These are phyloP conservation scores for Rheum nobile DNA, from an alignment of 148 eudicot species.

Conservation along the genomic window DNA sequence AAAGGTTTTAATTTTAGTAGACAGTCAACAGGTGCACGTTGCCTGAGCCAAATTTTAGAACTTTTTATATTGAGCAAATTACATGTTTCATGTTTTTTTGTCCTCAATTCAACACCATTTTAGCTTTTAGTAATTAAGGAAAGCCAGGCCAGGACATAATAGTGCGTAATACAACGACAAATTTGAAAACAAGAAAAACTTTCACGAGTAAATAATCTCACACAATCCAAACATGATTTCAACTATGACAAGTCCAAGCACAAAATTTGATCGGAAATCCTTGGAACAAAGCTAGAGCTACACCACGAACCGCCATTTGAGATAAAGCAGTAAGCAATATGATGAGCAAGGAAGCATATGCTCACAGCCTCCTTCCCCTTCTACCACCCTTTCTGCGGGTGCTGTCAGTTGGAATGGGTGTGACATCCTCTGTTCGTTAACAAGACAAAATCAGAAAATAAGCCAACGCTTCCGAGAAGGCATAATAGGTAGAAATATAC, in stretches of 20 bases:
- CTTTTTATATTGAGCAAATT: no score
- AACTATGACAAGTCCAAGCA: neutral
- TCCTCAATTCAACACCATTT: no score
- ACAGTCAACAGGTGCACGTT: no score
- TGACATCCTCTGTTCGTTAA: conserved; percentile 74
- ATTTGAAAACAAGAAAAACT: neutral
- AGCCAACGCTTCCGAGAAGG: neutral
- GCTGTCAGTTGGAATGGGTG: conserved; percentile 84
- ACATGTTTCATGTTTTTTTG: no score
- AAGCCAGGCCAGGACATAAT: neutral
- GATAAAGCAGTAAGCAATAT: neutral
- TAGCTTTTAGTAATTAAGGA: no score
- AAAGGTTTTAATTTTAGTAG: no score
- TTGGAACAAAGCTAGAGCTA: neutral
- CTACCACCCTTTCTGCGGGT: conserved; percentile 91
- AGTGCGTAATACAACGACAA: neutral
- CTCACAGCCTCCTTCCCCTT: conserved; percentile 81
- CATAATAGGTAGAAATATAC: neutral
- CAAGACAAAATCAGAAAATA: neutral
- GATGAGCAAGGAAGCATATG: neutral
- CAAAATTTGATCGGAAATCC: neutral
- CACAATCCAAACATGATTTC: neutral
- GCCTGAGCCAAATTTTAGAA: no score
- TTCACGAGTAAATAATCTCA: neutral
- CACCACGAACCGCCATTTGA: neutral